Evolutionary conservation across 192 early-diverging fungal species (phyloP).

Genomic region (Podila epigama): DNA sequence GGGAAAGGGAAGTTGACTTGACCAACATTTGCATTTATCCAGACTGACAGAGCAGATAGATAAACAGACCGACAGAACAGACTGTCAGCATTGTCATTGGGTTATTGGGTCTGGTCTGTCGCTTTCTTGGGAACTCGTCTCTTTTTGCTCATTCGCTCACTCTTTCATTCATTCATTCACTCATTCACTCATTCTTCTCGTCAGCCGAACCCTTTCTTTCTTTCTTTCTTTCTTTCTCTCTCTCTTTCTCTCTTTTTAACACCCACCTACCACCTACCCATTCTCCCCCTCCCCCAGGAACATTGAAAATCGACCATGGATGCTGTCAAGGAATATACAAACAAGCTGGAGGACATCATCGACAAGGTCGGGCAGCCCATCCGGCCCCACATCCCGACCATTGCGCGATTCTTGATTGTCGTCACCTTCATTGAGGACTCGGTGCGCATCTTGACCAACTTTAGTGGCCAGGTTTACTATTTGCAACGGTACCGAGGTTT

Average conservation of each 20-base stretch:
- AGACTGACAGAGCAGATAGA: too few species aligned
- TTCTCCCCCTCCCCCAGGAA: neutral
- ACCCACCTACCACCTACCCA: neutral
- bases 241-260: neutral
- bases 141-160: neutral
- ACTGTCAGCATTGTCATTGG: too few species aligned
- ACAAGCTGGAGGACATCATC: slow-evolving; percentile 76
- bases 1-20: too few species aligned
- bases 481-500: slow-evolving; percentile 84
- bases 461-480: slow-evolving; percentile 89
- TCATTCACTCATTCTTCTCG: neutral
- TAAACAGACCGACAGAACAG: too few species aligned
- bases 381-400: slow-evolving; percentile 89
- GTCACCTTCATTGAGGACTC: slow-evolving; percentile 97
- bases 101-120: too few species aligned
- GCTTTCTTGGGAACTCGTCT: neutral
- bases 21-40: too few species aligned
- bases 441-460: slow-evolving; percentile 87
- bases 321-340: slow-evolving; percentile 54
- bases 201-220: neutral
- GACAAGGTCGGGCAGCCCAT: slow-evolving; percentile 79
- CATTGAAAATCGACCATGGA: slow-evolving; percentile 44
- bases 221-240: neutral
- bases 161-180: too few species aligned
- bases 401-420: slow-evolving; percentile 94